Evolutionary conservation across 2,329 filamentous ascomycete species (phyloP).

Genomic region (Aspergillus awamori): DNA sequence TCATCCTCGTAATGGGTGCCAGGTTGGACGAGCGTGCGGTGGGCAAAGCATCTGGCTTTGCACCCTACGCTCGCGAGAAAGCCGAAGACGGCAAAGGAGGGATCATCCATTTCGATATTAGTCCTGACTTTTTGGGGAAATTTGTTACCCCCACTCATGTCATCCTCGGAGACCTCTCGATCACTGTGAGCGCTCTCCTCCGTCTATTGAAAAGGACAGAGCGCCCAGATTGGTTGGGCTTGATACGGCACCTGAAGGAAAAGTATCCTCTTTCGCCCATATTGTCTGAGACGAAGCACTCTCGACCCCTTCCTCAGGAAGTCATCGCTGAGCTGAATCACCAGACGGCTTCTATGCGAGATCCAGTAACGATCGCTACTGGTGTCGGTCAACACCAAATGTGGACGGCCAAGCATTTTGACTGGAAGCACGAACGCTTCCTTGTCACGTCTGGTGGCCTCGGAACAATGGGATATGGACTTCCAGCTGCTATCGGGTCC

Average conservation of each 20-base stretch:
- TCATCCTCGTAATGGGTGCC: slow-evolving; percentile 87
- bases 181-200: slow-evolving; percentile 72
- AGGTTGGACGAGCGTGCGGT: slow-evolving; percentile 95
- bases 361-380: slow-evolving; percentile 81
- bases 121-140: slow-evolving; percentile 99
- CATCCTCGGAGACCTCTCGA: slow-evolving; percentile 83
- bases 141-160: slow-evolving; percentile 91
- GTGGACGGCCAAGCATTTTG: slow-evolving; percentile 94
- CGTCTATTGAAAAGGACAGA: slow-evolving; percentile 68
- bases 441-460: slow-evolving; percentile 95
- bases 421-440: slow-evolving; percentile 83
- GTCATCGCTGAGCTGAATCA: slow-evolving; percentile 84
- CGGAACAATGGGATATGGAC: slow-evolving; percentile 90
- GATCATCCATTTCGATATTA: slow-evolving; percentile 93
- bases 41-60: slow-evolving; percentile 74
- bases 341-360: slow-evolving; percentile 72
- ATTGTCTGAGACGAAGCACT: neutral
- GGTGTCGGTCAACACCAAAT: slow-evolving; percentile 97
- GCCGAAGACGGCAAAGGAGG: slow-evolving; percentile 80
- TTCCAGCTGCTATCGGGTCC: slow-evolving; percentile 91
- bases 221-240: slow-evolving; percentile 77
- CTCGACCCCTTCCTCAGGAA: slow-evolving; percentile 64
- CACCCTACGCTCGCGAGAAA: slow-evolving; percentile 77
- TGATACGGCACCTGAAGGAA: slow-evolving; percentile 84
- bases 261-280: slow-evolving; percentile 75